Base-by-base conservation (phyloP, 2,329 filamentous ascomycete genomes). In the Aureobasidium sp. region DNA sequence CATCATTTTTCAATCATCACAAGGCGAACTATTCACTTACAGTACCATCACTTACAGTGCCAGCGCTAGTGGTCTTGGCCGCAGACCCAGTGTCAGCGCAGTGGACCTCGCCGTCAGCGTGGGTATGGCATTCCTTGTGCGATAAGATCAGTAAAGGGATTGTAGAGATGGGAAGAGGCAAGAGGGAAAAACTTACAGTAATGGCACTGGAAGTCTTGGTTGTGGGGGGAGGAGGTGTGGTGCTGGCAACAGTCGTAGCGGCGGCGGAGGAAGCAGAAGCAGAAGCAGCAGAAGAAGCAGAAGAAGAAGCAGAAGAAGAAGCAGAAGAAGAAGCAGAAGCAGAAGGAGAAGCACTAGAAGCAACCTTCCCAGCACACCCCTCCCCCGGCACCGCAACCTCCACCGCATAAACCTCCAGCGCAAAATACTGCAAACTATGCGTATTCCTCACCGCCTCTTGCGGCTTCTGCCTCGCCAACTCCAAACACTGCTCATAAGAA, bases 151-250 rank as follows among this genome's bases (percentile, higher is more conserved):
- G 47, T 34, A 34, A 34, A 34, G 22, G 22, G 22, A 25, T 25
- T 25, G 22, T 25, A 12, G 9, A 34, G 3, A 11, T 34, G 9
- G 12, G 31, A 12, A 34, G 31, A 3, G 31, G 9, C 3, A 31
- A 5, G 82, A 91, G 91, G 0, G 78, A 88, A 44, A 91, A 96
- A 74, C 77, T 97, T 62, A 90, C 97, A 64, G 55, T n/a, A 48
- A n/a, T 44, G 29, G 56, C 61, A 29, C 49, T 83, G 79, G 67
- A 95, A 95, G 73, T 96, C 96, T 70, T 84, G 85, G 69, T 83
- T 86, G 72, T 84, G 84, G 62, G 86, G 17, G 58, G 45, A 6
- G 36, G 4, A 34, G 36, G 25, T 0, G 20, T 44, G n/a, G 25
- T 39, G 15, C n/a, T 48, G 15, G 49, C 64, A 48, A 36, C 36